Conservation (phyloP, 768 basidiomycete species). For the Mycena filopes region DNA sequence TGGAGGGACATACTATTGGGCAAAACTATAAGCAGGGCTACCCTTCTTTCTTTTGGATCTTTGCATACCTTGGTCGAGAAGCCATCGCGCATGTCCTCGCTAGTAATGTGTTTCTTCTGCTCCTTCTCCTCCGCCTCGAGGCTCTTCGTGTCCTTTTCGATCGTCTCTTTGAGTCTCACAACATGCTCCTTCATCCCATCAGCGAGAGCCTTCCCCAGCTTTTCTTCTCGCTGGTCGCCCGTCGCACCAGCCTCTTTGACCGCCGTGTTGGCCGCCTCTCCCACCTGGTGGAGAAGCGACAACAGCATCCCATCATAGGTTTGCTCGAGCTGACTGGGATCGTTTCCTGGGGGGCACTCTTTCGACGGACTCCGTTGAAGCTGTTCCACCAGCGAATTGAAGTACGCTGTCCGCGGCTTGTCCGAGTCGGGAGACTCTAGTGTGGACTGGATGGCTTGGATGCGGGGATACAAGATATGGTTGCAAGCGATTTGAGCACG, state of each 20-base stretch:
- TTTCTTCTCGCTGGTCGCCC: conserved; percentile 68
- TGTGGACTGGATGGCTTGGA: conserved; percentile 64
- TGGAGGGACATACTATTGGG: conserved; percentile 82
- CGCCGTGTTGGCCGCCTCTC: conserved; percentile 70
- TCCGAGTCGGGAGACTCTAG: conserved; percentile 52
- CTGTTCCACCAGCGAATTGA: conserved; percentile 77
- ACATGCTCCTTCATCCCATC: conserved; percentile 74
- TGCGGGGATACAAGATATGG: conserved; percentile 77
- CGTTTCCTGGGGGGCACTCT: conserved; percentile 80
- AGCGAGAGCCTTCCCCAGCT: conserved; percentile 66
- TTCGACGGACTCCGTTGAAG: conserved; percentile 80
- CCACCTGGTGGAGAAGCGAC: conserved; percentile 79
- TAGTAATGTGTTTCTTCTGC: conserved; percentile 92
- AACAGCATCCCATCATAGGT: conserved; percentile 95
- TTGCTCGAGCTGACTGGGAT: conserved; percentile 72
- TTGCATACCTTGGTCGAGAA: conserved; percentile 74
- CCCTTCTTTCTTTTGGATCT: too few species aligned
- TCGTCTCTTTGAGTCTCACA: conserved; percentile 70
- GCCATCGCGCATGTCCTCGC: conserved; percentile 92
- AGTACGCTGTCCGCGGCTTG: conserved; percentile 58
- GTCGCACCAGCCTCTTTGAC: conserved; percentile 50
- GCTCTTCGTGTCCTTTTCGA: conserved; percentile 69
- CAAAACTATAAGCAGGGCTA: too few species aligned
- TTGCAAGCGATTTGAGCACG: conserved; percentile 87
- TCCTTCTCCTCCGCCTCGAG: conserved; percentile 74